phyloP scores from a whole-genome alignment of 1,139 yeast species.

The Lipomyces yarrowii region DNA sequence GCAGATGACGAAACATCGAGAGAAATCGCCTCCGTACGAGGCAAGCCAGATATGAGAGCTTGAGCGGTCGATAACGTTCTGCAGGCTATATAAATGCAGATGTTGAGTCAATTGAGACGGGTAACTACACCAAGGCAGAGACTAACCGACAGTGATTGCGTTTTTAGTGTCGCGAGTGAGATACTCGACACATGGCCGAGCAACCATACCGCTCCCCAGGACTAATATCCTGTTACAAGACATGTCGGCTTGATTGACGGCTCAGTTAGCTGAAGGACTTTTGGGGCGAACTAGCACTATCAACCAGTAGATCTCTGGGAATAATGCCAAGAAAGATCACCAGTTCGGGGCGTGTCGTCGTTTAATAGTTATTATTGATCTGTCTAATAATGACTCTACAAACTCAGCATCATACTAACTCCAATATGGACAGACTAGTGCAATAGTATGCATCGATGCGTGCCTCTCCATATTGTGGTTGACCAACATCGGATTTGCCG shows the following conservation, averaged over 20 bases:
- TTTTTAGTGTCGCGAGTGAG: slow-evolving; percentile 75
- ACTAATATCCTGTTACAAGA: slow-evolving; percentile 49
- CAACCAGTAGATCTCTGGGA: neutral
- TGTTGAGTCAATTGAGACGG: slow-evolving; percentile 2
- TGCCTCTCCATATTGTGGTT: neutral
- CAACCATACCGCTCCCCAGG: slow-evolving; percentile 96
- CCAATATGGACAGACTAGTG: neutral
- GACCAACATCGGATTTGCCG: neutral
- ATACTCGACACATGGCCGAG: slow-evolving; percentile 95
- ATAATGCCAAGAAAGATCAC: neutral
- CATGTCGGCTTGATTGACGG: neutral
- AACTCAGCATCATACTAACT: neutral
- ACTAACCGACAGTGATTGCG: slow-evolving; percentile 72
- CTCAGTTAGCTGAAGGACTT: neutral
- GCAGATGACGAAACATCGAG: slow-evolving; percentile 80
- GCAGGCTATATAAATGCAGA: slow-evolving; percentile 54
- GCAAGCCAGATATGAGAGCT: slow-evolving; percentile 69
- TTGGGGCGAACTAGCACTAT: neutral
- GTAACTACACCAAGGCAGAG: neutral
- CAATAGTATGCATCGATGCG: neutral
- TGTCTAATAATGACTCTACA: neutral
- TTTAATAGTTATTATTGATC: neutral
- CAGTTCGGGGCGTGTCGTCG: neutral
- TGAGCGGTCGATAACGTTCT: slow-evolving; percentile 86
- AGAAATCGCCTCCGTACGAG: slow-evolving; percentile 74